Conservation (phyloP, 306 rosid genomes). For the Gleditsia sinensis region DNA sequence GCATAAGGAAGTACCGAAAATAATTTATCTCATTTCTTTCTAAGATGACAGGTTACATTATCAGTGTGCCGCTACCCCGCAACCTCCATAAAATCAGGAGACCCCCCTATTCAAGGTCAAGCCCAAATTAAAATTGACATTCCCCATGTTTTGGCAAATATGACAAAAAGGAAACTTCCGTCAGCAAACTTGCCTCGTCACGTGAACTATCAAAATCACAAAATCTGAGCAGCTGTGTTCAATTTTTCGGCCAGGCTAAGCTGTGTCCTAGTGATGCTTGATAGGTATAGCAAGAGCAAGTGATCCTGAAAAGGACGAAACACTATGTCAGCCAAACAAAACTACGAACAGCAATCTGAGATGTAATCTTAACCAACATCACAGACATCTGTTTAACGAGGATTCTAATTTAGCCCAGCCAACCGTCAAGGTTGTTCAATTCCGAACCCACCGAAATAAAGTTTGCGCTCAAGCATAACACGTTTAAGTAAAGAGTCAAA, state of each 20-base stretch:
- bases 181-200: background rate
- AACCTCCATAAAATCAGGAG: slow-evolving; percentile 18
- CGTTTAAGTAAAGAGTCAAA: too few relatives aligned
- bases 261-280: slow-evolving; percentile 77
- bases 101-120: slow-evolving; percentile 35
- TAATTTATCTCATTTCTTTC: background rate
- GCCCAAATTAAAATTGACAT: slow-evolving; percentile 22
- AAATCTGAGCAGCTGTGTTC: slow-evolving; percentile 94
- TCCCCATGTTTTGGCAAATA: slow-evolving; percentile 6
- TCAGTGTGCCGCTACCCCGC: slow-evolving; percentile 12
- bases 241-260: slow-evolving; percentile 85
- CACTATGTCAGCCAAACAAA: background rate
- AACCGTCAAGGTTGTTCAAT: background rate
- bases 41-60: slow-evolving; percentile 27
- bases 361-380: slow-evolving; percentile 31
- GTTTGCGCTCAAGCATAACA: background rate
- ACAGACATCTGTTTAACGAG: background rate
- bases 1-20: background rate
- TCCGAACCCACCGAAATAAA: background rate
- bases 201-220: slow-evolving; percentile 38
- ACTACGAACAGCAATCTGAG: background rate
- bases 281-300: slow-evolving; percentile 65
- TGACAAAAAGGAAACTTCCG: slow-evolving; percentile 6
- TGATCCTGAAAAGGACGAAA: slow-evolving; percentile 49
- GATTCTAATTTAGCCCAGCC: background rate